These are phyloP conservation scores for Phoma sp. DNA, from an alignment of 2,329 filamentous ascomycete species.

Conservation along the genomic window DNA sequence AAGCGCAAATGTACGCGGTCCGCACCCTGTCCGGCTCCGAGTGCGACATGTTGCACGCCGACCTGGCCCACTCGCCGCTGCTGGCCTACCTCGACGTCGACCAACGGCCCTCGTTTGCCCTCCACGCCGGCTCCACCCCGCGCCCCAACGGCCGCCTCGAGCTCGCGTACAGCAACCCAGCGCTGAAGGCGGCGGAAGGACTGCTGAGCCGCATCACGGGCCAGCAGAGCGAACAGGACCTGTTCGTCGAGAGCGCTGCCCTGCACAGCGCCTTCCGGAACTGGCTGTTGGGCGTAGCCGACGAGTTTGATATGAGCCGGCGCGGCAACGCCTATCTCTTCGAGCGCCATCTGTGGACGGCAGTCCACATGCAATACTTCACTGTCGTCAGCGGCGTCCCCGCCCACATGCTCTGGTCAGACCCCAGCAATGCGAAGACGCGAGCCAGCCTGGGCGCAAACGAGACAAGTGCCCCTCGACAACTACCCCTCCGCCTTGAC, in stretches of 20 bases:
- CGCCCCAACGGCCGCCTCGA: constrained; percentile 21
- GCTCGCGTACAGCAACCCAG: constrained; percentile 35
- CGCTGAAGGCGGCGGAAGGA: constrained; percentile 22
- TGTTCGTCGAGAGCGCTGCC: constrained; percentile 24
- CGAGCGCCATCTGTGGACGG: constrained; percentile 38
- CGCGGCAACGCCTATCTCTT: constrained; percentile 30
- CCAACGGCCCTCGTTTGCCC: constrained; percentile 33
- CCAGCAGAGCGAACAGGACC: constrained; percentile 11
- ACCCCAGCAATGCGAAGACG: constrained; percentile 5
- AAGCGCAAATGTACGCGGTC: constrained; percentile 11
- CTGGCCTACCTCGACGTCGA: constrained; percentile 33
- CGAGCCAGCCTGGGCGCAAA: neutral
- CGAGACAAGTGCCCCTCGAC: constrained; percentile 51
- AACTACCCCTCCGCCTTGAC: constrained; percentile 36
- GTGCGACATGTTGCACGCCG: constrained; percentile 8
- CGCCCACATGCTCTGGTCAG: constrained; percentile 14
- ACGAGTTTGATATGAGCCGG: constrained; percentile 16
- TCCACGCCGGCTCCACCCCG: constrained; percentile 17
- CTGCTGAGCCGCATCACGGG: constrained; percentile 30
- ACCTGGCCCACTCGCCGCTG: constrained; percentile 22
- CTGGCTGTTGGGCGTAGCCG: constrained; percentile 30
- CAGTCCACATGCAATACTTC: constrained; percentile 28
- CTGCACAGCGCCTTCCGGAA: constrained; percentile 33
- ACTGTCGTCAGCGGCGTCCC: constrained; percentile 40
- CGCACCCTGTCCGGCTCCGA: constrained; percentile 13